Evolutionary conservation across 345 rosid species (phyloP).

Genomic region (Rhodamnia rubescens): DNA sequence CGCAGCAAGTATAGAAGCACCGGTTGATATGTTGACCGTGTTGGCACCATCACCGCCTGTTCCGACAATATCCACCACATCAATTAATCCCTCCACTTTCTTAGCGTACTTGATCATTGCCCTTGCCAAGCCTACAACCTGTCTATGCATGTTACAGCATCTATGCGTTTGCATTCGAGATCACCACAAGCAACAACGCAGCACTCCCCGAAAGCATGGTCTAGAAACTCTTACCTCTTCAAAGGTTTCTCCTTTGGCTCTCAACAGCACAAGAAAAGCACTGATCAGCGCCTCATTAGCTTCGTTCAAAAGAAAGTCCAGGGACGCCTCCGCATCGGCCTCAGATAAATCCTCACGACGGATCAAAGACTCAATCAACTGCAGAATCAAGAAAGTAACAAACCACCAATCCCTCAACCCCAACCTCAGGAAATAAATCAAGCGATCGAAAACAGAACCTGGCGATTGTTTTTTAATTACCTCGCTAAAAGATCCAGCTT

Average conservation of each 20-base stretch:
- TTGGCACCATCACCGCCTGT: slow-evolving; percentile 96
- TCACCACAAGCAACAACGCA: not conserved
- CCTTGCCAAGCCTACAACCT: slow-evolving; percentile 86
- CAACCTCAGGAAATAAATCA: not conserved
- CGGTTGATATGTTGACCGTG: slow-evolving; percentile 92
- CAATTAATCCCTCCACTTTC: slow-evolving; percentile 69
- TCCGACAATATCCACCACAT: slow-evolving; percentile 83
- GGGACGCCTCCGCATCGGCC: slow-evolving; percentile 63
- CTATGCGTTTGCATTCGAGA: not conserved
- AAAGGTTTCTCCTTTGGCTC: slow-evolving; percentile 94
- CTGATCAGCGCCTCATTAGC: slow-evolving; percentile 60
- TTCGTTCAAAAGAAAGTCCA: slow-evolving; percentile 49
- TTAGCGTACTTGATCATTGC: slow-evolving; percentile 69
- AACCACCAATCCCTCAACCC: not conserved
- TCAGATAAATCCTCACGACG: slow-evolving; percentile 60
- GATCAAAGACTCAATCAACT: slow-evolving; percentile 65
- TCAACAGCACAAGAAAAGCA: slow-evolving; percentile 76
- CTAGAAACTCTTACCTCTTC: slow-evolving; percentile 48
- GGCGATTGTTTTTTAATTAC: not conserved
- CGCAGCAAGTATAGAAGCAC: slow-evolving; percentile 87
- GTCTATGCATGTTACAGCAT: not conserved
- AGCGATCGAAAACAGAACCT: not conserved
- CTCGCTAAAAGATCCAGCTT: not conserved
- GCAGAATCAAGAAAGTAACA: not conserved
- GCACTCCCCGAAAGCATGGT: not conserved